These are phyloP conservation scores for Neotropicomus parvogracilis DNA, from an alignment of 1,284 basidiomycete genomes.

Conservation along the genomic window DNA sequence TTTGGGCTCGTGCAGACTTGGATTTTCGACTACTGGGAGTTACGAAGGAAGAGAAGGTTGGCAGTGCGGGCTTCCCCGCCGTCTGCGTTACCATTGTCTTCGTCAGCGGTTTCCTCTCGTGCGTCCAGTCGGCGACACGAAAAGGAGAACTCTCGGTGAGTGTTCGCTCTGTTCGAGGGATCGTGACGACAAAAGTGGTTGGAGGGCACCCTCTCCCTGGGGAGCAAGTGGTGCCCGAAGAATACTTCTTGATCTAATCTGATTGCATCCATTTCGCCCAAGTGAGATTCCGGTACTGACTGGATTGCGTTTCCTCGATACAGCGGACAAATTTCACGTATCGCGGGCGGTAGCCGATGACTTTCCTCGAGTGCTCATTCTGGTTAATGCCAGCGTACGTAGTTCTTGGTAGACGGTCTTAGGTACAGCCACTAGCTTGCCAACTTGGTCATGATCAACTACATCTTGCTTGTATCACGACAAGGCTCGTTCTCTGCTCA, in stretches of 20 bases:
- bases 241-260: slow-evolving; percentile 85
- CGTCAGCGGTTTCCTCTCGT: slow-evolving; percentile 1
- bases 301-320: neutral
- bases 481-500: slow-evolving; percentile 63
- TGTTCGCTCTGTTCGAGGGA: slow-evolving; percentile 18
- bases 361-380: too few species aligned
- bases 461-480: slow-evolving; percentile 88
- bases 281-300: slow-evolving; percentile 11
- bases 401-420: too few species aligned
- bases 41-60: slow-evolving; percentile 40
- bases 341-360: too few species aligned
- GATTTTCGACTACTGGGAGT: slow-evolving; percentile 64
- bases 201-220: slow-evolving; percentile 53
- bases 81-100: neutral
- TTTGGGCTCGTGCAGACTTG: slow-evolving; percentile 80
- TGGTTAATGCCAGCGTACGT: too few species aligned
- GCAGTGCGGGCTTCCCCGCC: slow-evolving; percentile 4
- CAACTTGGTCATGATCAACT: slow-evolving; percentile 66
- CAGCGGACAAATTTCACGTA: too few species aligned
- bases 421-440: slow-evolving; percentile 28
- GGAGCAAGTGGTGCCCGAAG: slow-evolving; percentile 47
- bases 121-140: slow-evolving; percentile 1
- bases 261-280: slow-evolving; percentile 37
- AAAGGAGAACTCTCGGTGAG: slow-evolving; percentile 19
- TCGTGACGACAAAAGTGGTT: slow-evolving; percentile 70